phyloP scores from a whole-genome alignment of 768 basidiomycete species.

The Tylopilus subfusipes region DNA sequence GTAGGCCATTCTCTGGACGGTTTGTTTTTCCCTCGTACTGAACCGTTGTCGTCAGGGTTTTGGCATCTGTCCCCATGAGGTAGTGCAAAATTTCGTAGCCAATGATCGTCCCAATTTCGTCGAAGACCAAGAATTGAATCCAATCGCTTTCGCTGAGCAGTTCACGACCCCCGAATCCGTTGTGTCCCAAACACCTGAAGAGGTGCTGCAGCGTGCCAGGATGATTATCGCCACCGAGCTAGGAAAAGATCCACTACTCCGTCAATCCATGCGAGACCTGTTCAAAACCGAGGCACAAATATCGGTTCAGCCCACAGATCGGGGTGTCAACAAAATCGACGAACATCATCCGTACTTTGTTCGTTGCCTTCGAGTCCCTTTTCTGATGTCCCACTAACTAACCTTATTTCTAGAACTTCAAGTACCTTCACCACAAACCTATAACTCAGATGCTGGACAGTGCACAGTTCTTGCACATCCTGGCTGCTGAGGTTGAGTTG shows the following conservation, averaged over 20 bases:
- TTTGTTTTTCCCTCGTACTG: not conserved
- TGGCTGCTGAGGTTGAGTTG: slow-evolving; percentile 86
- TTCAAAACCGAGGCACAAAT: slow-evolving; percentile 76
- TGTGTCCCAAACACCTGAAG: slow-evolving; percentile 58
- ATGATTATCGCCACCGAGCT: slow-evolving; percentile 88
- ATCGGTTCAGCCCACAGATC: slow-evolving; percentile 82
- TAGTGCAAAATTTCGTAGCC: slow-evolving; percentile 79
- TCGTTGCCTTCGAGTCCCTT: slow-evolving; percentile 27
- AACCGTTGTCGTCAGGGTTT: slow-evolving; percentile 55
- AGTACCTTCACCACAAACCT: slow-evolving; percentile 83
- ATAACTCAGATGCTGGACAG: slow-evolving; percentile 63
- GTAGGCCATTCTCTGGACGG: slow-evolving; percentile 39
- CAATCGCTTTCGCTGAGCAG: slow-evolving; percentile 80
- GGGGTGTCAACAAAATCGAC: slow-evolving; percentile 73
- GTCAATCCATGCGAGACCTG: slow-evolving; percentile 68
- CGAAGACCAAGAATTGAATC: slow-evolving; percentile 79
- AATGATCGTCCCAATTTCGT: slow-evolving; percentile 61
- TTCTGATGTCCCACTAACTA: slow-evolving; percentile 3
- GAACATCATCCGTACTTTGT: slow-evolving; percentile 72
- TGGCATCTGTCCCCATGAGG: slow-evolving; percentile 75
- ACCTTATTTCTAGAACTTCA: slow-evolving; percentile 68
- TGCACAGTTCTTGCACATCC: slow-evolving; percentile 86
- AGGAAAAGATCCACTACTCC: slow-evolving; percentile 86
- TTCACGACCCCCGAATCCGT: slow-evolving; percentile 68
- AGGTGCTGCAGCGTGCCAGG: slow-evolving; percentile 68